phyloP scores from a whole-genome alignment of 345 rosid species.

The Bruguiera gymnorhiza region DNA sequence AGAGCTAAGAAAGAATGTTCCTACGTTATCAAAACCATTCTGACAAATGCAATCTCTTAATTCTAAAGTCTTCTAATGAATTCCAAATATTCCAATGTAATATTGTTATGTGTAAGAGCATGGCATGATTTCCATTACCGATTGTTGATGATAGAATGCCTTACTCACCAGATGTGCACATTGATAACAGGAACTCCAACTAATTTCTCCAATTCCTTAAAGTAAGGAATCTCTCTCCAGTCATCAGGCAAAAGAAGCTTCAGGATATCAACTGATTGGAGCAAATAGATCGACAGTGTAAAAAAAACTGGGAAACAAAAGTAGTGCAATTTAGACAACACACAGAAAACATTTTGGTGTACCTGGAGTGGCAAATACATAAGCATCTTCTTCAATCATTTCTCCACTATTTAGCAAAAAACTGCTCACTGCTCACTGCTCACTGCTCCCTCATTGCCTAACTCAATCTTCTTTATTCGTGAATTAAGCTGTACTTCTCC shows the following conservation, averaged over 20 bases:
- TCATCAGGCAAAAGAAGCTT: slow-evolving; percentile 84
- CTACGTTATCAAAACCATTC: too few species aligned
- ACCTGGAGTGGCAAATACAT: too few species aligned
- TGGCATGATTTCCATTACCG: not conserved
- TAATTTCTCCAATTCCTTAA: slow-evolving; percentile 80
- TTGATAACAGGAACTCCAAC: slow-evolving; percentile 97
- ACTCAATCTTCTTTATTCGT: too few species aligned
- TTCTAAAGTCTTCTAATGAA: not conserved
- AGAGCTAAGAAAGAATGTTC: too few species aligned
- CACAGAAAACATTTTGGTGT: too few species aligned
- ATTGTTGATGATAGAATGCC: slow-evolving; percentile 10
- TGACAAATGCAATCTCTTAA: too few species aligned
- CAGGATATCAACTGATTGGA: slow-evolving; percentile 65
- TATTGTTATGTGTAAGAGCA: not conserved
- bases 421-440: too few species aligned
- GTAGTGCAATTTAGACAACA: not conserved
- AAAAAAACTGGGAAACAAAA: slow-evolving; percentile 12
- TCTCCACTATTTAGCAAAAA: too few species aligned
- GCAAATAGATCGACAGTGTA: slow-evolving; percentile 17
- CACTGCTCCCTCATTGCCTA: too few species aligned
- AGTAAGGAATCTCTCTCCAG: slow-evolving; percentile 82
- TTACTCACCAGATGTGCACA: slow-evolving; percentile 92
- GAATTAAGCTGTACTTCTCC: too few species aligned
- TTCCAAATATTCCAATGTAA: not conserved
- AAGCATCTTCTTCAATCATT: too few species aligned